Base-by-base conservation (phyloP, 768 basidiomycete genomes). In the Pisolithus albus region DNA sequence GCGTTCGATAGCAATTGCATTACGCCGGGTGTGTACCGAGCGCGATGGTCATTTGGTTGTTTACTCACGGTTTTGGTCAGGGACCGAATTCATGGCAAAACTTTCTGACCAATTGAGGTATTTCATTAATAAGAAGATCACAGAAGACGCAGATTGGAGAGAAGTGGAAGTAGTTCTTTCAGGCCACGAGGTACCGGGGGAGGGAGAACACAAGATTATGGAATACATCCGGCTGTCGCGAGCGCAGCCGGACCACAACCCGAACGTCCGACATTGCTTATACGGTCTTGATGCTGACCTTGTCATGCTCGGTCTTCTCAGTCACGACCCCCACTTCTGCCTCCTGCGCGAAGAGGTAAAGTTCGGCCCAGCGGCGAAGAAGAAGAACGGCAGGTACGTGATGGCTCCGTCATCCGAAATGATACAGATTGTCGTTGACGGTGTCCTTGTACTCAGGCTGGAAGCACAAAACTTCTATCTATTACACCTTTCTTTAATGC, bases 151-250 rank as follows among this genome's bases (percentile, higher is more conserved):
- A 3, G 86, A 93, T 66, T 99, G 96, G 96, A 76, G 90, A 53
- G 80, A 86, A 50, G 82, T 98, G 39, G 77, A 92, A 62, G 92
- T 98, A 19, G 89, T 99, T 37, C 75, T 99, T 36, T 95, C 92
- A 26, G 96, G 96, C 11, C 93, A 98, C 67, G 95, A 99, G 61
- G 94, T 97, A 3, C 96, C 96, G 0, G 96, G 96, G 58, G 96
- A 99, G 70, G 96, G 96, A 53, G 96, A 99, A 65, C 96, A 99
- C 80, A 99, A 99, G 77, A 94, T 99, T 59, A 97, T 98, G 89
- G 96, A 97, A 67, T 99, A 94, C 70, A 98, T 99, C 65, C 86
- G 96, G 37, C 72, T 92, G 54, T 85, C 88, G 48, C 88, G 94
- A 59, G 94, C 96, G 28, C 96, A 98, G 67, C 90, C 88, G 7